Evolutionary conservation across 352 stramenopile species (phyloP), one percentile per base, ranked within the genome.

Genomic region (Phytophthora citrophthora): DNA sequence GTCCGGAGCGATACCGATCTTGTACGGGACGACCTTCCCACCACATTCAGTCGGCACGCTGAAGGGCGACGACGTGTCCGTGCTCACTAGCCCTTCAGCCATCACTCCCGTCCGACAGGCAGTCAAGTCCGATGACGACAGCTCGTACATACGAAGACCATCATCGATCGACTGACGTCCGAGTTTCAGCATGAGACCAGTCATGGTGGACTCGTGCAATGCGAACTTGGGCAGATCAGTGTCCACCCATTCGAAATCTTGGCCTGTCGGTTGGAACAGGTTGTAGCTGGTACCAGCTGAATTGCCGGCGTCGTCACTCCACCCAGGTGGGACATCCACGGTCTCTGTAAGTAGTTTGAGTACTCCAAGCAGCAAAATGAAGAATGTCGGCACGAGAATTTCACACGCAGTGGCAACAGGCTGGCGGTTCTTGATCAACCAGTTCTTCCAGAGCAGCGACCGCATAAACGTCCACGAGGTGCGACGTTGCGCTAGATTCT

Each of bases 401-500:
- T 92, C 80, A 53, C 84, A 68, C 11, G 76, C 45, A 23, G 76
- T 86, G 0, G 53, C 72, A 23, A 86, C 23, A 12, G 53, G 67
- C 29, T 90, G 80, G 26, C 77, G 75, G 24, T 73, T 76, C 68
- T 90, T 91, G 39, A 88, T 67, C 26, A 84, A 38, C 68, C 63
- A 79, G 70, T 91, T 90, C 62, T 91, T 91, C 72, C 77, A 83
- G 40, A 90, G 61, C 38, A 91, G 41, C 32, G 77, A 71, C 32
- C 61, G 57, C 27, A 77, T 56, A 50, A 67, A 76, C 16, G 38
- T 58, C 64, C 67, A 71, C 2, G 64, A 46, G 11, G 57, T 59
- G 32, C 58, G 58, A 6, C 41, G 54, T 26, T 44, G 2, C 6
- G 61, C n/a, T 16, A 69, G 31, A 12, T 61, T 39, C 23, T 56